phyloP scores from a whole-genome alignment of 2,329 filamentous ascomycete species.

The Penicillium glabrum region DNA sequence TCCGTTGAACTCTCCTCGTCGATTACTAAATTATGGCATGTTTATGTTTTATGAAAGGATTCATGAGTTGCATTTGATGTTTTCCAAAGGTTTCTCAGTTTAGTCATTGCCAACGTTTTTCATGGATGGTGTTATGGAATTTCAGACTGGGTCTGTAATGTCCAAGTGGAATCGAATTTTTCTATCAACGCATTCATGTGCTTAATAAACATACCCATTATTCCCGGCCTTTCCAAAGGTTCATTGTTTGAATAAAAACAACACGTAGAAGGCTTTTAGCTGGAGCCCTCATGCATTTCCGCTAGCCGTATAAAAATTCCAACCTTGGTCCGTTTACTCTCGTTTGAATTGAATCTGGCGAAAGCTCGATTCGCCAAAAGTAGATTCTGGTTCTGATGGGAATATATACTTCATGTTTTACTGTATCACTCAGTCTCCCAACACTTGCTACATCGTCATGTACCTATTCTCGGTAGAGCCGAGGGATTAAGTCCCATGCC shows the following conservation, averaged over 20 bases:
- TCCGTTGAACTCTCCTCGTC: not conserved
- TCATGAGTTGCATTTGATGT: not conserved
- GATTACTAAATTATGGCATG: not conserved
- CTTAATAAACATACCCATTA: not conserved
- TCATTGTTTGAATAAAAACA: too few relatives aligned
- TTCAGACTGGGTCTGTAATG: not conserved
- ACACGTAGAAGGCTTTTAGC: too few relatives aligned
- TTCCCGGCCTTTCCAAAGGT: too few relatives aligned
- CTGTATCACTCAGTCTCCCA: too few relatives aligned
- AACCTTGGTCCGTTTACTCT: too few relatives aligned
- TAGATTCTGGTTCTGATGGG: too few relatives aligned
- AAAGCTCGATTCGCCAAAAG: too few relatives aligned
- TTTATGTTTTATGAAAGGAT: not conserved
- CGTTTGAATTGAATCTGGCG: too few relatives aligned
- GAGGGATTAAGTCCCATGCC: not conserved
- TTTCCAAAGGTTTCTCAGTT: not conserved
- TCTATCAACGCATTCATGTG: not conserved
- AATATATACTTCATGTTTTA: too few relatives aligned
- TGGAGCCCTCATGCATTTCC: too few relatives aligned
- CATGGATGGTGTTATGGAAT: constrained; percentile 1
- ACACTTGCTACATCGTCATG: too few relatives aligned
- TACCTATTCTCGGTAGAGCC: not conserved
- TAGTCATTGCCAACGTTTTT: not conserved
- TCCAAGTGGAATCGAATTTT: not conserved
- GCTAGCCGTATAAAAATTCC: too few relatives aligned